A percentile compares a stretch with the other conserved stretches of the same genome.
These are phyloP conservation scores for Paramecium primaurelia DNA, from an alignment of 73 alveolate species.

Conservation along the genomic window DNA sequence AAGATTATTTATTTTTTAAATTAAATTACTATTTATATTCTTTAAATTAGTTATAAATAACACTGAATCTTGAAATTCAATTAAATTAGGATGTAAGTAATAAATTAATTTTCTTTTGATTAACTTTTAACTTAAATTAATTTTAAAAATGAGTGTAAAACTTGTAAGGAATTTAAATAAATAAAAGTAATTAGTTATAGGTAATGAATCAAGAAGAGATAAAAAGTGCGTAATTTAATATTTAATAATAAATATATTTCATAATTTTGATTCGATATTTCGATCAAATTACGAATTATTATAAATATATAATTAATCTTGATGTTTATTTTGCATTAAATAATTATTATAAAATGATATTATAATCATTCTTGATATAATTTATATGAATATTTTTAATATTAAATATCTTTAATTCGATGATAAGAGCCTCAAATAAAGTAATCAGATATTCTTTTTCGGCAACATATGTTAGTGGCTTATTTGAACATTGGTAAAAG, in stretches of 20 bases:
- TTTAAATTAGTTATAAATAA: background rate
- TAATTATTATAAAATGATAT: background rate
- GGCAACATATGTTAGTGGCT: background rate
- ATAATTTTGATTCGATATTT: background rate
- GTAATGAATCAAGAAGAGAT: background rate
- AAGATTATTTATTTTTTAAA: background rate
- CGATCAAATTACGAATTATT: background rate
- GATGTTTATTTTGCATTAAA: background rate
- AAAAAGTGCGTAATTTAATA: background rate
- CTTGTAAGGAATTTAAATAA: background rate
- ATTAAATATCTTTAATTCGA: background rate
- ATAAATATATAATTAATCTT: background rate
- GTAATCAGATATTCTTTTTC: background rate
- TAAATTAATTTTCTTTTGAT: no score
- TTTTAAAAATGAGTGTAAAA: background rate
- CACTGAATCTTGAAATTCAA: background rate
- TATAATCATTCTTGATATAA: background rate
- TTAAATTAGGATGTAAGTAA: no score
- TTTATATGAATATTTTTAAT: background rate
- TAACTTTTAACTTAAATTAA: no score
- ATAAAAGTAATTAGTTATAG: background rate
- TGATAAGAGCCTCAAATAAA: slow-evolving; percentile 17
- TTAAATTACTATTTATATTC: background rate
- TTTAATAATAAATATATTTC: background rate
- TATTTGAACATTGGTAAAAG: slow-evolving; percentile 10